Evolutionary conservation across 345 rosid species (phyloP), one percentile per base, ranked within the genome.

Genomic region (Raphanus sativus): DNA sequence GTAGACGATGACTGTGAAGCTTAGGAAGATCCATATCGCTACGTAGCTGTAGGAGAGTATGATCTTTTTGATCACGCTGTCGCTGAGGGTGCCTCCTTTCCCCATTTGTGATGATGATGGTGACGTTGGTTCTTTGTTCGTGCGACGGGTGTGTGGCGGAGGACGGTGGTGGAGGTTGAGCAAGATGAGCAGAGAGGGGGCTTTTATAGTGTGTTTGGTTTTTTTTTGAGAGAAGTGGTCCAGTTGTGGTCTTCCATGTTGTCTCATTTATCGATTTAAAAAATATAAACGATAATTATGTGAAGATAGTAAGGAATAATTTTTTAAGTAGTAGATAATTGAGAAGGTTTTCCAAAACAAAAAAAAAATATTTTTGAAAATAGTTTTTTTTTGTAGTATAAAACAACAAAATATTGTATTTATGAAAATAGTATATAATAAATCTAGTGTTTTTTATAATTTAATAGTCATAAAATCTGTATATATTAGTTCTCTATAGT

Each of bases 1-100:
- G 96, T 90, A 94, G 56, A 94, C 97, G 84, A 94, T 94, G 58
- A 94, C 98, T 15, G 97, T 94, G 89, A 94, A 94, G 81, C 93
- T 88, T 48, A 94, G 87, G 96, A 91, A 94, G 97, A 94, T 91
- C 98, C 98, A 94, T 76, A 91, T 82, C 59, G 87, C 96, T 0
- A 94, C 98, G 84, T 94, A 94, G 78, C 89, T 73, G 97, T 94
- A 94, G 12, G 98, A 91, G 28, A 94, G 91, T 15, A 91, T 78
- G 91, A 94, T 90, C 87, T 91, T 90, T 84, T 84, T 90, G 40
- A 94, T 55, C 58, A 94, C 92, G 75, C 91, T 71, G 36, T 90
- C 96, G 90, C 96, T 89, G 1, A 94, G 85, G 66, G 90, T 73
- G 24, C 97, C 97, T 52, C 96, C 98, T 84, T 88, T 94, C 9